phyloP scores from a whole-genome alignment of 1,284 basidiomycete species.

The Ustilago nuda region DNA sequence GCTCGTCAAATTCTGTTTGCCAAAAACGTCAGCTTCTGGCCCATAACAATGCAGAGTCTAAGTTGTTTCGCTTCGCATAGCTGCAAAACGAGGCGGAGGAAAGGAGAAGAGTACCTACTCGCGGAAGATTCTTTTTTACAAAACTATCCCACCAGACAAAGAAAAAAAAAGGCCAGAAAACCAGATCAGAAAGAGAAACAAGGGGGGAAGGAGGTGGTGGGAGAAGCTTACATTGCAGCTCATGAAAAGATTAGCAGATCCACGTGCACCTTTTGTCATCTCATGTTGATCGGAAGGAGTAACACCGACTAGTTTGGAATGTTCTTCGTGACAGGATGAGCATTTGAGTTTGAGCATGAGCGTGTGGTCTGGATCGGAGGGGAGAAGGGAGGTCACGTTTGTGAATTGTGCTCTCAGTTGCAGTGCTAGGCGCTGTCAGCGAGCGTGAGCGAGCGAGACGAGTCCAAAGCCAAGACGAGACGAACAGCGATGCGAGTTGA shows the following conservation, averaged over 20 bases:
- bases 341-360: constrained; percentile 63
- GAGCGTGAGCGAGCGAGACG: neutral
- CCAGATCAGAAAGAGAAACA: neutral
- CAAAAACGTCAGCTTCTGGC: neutral
- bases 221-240: constrained; percentile 39
- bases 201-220: neutral
- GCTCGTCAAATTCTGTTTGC: constrained; percentile 56
- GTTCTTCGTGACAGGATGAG: constrained; percentile 65
- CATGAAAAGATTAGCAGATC: constrained; percentile 63
- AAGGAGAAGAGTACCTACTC: constrained; percentile 29
- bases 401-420: constrained; percentile 62
- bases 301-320: constrained; percentile 61
- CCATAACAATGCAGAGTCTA: neutral
- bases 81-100: neutral
- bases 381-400: constrained; percentile 58
- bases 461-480: neutral
- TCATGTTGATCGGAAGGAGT: constrained; percentile 55
- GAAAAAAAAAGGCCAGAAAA: neutral
- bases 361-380: constrained; percentile 56
- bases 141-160: constrained; percentile 20
- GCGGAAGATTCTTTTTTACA: constrained; percentile 60
- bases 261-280: constrained; percentile 56
- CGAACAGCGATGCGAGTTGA: neutral
- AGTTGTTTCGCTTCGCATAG: too few species aligned
- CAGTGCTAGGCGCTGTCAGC: constrained; percentile 51